These are phyloP conservation scores for Cystobasidiaceae sp. DNA, from an alignment of 1,284 basidiomycete genomes.

Conservation along the genomic window DNA sequence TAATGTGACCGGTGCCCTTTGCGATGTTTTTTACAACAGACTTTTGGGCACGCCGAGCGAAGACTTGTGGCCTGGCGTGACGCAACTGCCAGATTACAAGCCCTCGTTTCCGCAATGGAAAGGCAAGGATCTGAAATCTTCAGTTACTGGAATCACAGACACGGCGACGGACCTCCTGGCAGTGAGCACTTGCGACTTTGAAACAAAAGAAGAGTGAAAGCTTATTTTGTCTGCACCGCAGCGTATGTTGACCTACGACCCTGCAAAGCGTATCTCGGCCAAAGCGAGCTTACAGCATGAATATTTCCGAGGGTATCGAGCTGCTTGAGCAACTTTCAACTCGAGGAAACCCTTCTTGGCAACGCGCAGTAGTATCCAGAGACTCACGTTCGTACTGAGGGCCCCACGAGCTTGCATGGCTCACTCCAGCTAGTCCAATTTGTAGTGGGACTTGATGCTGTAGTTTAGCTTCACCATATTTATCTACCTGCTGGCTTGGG, in stretches of 20 bases:
- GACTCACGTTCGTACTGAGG: too few relatives aligned
- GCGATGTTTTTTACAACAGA: too few relatives aligned
- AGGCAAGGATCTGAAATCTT: slow-evolving; percentile 57
- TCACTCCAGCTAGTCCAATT: background rate
- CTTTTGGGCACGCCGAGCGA: slow-evolving; percentile 93
- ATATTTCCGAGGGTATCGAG: slow-evolving; percentile 56
- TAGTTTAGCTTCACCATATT: too few relatives aligned
- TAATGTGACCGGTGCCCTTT: too few relatives aligned
- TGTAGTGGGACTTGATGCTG: too few relatives aligned
- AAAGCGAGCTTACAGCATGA: slow-evolving; percentile 78
- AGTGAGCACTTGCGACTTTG: slow-evolving; percentile 50
- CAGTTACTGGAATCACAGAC: slow-evolving; percentile 65
- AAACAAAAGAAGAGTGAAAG: background rate
- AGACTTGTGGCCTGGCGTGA: slow-evolving; percentile 85
- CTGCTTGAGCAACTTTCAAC: background rate
- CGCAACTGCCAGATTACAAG: slow-evolving; percentile 89
- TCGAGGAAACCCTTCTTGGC: background rate
- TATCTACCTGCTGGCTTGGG: too few relatives aligned
- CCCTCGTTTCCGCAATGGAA: slow-evolving; percentile 91
- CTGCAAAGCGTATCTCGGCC: slow-evolving; percentile 86
- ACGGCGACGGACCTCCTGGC: slow-evolving; percentile 62
- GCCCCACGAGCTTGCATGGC: background rate
- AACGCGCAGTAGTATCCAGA: too few relatives aligned
- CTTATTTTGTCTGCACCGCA: background rate
- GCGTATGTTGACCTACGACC: slow-evolving; percentile 85